Conservation (phyloP, 768 basidiomycete genomes). For the Clitopilus passeckerianus region DNA sequence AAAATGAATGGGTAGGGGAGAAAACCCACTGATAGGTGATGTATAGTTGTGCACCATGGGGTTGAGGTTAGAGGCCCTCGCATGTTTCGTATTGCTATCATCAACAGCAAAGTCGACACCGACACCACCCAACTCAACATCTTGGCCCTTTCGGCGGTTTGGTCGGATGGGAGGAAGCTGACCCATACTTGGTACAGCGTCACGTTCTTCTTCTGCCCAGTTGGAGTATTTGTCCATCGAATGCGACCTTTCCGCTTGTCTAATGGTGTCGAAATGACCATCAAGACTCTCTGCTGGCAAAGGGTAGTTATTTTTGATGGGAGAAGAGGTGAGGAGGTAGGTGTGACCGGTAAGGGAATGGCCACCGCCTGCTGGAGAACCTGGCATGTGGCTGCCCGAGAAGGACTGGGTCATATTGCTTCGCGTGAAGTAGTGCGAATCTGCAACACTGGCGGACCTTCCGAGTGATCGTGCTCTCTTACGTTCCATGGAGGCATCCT, state of each 20-base stretch:
- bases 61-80: conserved; percentile 31
- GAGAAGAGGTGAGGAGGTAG: conserved; percentile 30
- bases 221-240: conserved; percentile 17
- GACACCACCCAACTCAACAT: conserved; percentile 30
- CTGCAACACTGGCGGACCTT: conserved; percentile 15
- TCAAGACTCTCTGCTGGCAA: conserved; percentile 14
- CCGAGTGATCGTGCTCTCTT: conserved; percentile 28
- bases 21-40: conserved; percentile 59
- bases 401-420: conserved; percentile 12
- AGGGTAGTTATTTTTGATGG: conserved; percentile 20
- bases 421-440: conserved; percentile 14
- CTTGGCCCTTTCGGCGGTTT: conserved; percentile 34
- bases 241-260: conserved; percentile 6
- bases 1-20: not conserved
- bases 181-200: conserved; percentile 11
- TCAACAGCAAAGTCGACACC: conserved; percentile 25
- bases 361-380: not conserved
- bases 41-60: conserved; percentile 60
- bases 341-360: conserved; percentile 10
- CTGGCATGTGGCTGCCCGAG: conserved; percentile 7
- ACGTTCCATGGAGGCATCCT: conserved; percentile 39
- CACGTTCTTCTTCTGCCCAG: conserved; percentile 24
- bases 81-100: conserved; percentile 40
- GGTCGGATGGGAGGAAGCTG: conserved; percentile 32
- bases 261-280: conserved; percentile 9